Conservation (phyloP, 1,139 yeast genomes). For the Nematodospora anomalae region DNA sequence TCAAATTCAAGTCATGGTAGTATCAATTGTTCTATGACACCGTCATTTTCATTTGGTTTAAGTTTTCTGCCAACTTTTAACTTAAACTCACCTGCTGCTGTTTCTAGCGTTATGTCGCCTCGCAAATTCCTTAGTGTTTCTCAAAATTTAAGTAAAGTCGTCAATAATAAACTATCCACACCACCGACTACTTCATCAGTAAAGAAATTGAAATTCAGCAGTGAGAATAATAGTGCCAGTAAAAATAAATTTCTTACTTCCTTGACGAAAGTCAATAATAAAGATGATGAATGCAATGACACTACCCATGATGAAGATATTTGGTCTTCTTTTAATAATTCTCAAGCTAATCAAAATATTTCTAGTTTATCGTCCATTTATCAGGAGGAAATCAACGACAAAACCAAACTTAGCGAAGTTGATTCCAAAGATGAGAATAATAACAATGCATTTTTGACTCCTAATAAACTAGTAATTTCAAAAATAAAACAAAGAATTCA, state of each 20-base stretch:
- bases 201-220: no score
- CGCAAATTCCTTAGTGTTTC: slow-evolving; percentile 33
- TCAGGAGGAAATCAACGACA: slow-evolving; percentile 20
- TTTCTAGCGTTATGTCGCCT: slow-evolving; percentile 31
- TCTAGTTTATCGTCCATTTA: slow-evolving; percentile 31
- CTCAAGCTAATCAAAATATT: slow-evolving; percentile 19
- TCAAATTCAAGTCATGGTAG: slow-evolving; percentile 8
- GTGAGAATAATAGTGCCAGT: no score
- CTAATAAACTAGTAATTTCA: slow-evolving; percentile 23
- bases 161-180: slow-evolving; percentile 9
- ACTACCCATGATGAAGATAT: slow-evolving; percentile 24
- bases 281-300: slow-evolving; percentile 3
- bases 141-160: slow-evolving; percentile 18
- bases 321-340: slow-evolving; percentile 32
- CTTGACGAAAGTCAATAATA: slow-evolving; percentile 5
- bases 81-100: slow-evolving; percentile 37
- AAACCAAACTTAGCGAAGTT: neutral
- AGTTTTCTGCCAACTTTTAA: slow-evolving; percentile 48
- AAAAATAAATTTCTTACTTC: slow-evolving; percentile 11
- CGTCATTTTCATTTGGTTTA: slow-evolving; percentile 42
- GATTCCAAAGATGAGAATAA: slow-evolving; percentile 3
- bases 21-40: slow-evolving; percentile 21
- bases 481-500: slow-evolving; percentile 9
- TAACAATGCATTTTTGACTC: slow-evolving; percentile 30
- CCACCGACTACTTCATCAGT: slow-evolving; percentile 1